Evolutionary conservation across 1,139 yeast species (phyloP).

Genomic region (Kluyveromyces marxianus): DNA sequence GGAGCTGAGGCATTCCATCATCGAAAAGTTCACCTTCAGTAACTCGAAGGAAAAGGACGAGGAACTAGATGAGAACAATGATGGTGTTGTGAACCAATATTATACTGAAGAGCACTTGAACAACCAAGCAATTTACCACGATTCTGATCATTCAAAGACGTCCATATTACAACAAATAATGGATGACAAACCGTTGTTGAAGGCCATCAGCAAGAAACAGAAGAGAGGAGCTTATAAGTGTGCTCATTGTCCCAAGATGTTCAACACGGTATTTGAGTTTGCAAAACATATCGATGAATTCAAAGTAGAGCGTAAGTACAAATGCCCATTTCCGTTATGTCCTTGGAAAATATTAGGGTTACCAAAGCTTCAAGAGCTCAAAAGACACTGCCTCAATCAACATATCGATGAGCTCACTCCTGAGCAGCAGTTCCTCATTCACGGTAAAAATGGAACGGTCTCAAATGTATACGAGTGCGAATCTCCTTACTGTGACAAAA

Average conservation of each 20-base stretch:
- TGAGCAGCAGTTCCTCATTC: constrained; percentile 20
- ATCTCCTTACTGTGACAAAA: constrained; percentile 41
- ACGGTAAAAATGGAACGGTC: constrained; percentile 26
- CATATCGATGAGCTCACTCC: constrained; percentile 34
- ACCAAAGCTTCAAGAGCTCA: constrained; percentile 50
- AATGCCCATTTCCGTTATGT: constrained; percentile 49
- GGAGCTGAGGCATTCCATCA: constrained; percentile 1
- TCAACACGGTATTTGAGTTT: constrained; percentile 35
- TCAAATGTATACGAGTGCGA: constrained; percentile 24
- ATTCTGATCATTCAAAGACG: not conserved
- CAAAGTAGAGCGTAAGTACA: constrained; percentile 36
- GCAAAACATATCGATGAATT: constrained; percentile 42
- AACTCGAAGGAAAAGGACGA: not conserved
- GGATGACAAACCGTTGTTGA: constrained; percentile 16
- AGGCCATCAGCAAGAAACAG: constrained; percentile 25
- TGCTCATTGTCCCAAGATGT: constrained; percentile 41
- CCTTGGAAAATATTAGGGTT: constrained; percentile 59
- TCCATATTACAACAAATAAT: constrained; percentile 9
- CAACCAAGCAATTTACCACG: not conserved
- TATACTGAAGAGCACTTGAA: no score
- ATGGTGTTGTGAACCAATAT: no score
- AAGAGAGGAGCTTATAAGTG: constrained; percentile 48
- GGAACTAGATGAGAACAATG: not conserved
- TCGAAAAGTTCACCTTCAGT: not conserved
- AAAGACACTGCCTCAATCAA: constrained; percentile 54